These are phyloP conservation scores for Posidonia oceanica DNA, from an alignment of 116 monocot genomes.

Conservation along the genomic window DNA sequence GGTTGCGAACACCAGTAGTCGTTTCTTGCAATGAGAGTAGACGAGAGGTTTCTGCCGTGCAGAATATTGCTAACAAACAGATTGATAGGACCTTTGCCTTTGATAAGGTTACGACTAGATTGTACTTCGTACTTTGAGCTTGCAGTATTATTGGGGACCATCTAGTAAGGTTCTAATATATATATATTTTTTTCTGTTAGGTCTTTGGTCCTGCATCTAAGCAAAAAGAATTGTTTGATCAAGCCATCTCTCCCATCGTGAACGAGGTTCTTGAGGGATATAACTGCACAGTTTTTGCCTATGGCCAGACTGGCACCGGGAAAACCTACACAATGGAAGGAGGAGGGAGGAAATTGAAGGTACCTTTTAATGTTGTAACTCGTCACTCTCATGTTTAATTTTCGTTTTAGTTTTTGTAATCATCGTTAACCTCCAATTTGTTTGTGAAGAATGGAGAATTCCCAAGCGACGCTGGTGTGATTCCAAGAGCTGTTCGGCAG, in stretches of 20 bases:
- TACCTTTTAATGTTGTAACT: slow-evolving; percentile 1
- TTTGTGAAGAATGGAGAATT: slow-evolving; percentile 69
- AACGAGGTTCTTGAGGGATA: slow-evolving; percentile 78
- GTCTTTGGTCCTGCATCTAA: slow-evolving; percentile 57
- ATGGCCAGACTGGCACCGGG: slow-evolving; percentile 77
- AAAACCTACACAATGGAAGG: slow-evolving; percentile 91
- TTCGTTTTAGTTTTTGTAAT: not conserved
- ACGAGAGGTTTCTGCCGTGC: slow-evolving; percentile 68
- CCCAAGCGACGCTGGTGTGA: slow-evolving; percentile 88
- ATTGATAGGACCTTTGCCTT: slow-evolving; percentile 80
- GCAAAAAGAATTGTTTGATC: slow-evolving; percentile 69
- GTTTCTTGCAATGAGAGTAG: slow-evolving; percentile 78
- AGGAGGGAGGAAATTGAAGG: slow-evolving; percentile 43
- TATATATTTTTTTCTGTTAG: slow-evolving; percentile 2
- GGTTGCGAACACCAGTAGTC: slow-evolving; percentile 58
- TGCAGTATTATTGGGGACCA: too few species aligned
- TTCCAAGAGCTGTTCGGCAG: slow-evolving; percentile 76
- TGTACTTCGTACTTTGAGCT: too few species aligned
- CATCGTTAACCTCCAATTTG: not conserved
- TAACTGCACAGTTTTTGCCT: slow-evolving; percentile 83
- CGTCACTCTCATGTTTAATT: not conserved
- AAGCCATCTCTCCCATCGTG: slow-evolving; percentile 57
- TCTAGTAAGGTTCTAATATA: too few species aligned
- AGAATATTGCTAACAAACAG: slow-evolving; percentile 88
- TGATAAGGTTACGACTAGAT: slow-evolving; percentile 51